These are phyloP conservation scores for Metschnikowia reukaufii DNA, from an alignment of 805 yeast species.

Conservation along the genomic window DNA sequence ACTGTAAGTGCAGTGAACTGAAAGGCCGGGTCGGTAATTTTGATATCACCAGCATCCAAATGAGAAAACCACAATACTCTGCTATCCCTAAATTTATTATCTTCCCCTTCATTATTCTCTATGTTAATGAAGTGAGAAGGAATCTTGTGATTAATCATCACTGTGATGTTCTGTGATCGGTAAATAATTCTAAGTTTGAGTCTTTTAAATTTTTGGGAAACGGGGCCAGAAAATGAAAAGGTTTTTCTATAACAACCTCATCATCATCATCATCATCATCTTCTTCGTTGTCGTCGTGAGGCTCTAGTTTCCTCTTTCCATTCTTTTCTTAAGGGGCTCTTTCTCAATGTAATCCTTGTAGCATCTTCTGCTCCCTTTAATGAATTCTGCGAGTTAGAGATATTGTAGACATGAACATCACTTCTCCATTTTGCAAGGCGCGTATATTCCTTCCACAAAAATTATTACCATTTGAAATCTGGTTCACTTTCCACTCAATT, in stretches of 20 bases:
- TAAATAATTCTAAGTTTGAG: constrained; percentile 15
- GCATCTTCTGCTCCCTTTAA: constrained; percentile 19
- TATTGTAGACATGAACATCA: constrained; percentile 34
- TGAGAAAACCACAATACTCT: constrained; percentile 26
- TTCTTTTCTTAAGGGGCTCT: constrained; percentile 3
- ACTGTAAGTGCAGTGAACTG: constrained; percentile 60
- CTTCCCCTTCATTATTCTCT: constrained; percentile 28
- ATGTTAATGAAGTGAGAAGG: constrained; percentile 35
- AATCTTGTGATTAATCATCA: constrained; percentile 27
- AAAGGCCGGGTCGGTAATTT: constrained; percentile 20
- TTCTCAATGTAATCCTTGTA: constrained; percentile 24
- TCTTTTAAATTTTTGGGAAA: constrained; percentile 30
- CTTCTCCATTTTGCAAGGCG: constrained; percentile 30
- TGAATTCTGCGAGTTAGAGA: constrained; percentile 37
- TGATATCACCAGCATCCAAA: constrained; percentile 25
- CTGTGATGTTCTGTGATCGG: constrained; percentile 10
- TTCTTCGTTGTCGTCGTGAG: constrained; percentile 21
- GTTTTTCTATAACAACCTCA: constrained; percentile 23
- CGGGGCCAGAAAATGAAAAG: constrained; percentile 37
- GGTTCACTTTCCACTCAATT: constrained; percentile 35
- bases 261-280: constrained; percentile 29
- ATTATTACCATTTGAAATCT: constrained; percentile 33
- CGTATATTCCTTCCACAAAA: constrained; percentile 36
- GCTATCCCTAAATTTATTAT: constrained; percentile 24
- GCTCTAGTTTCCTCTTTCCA: constrained; percentile 5